Base-by-base conservation (phyloP, 768 basidiomycete species). In the Phylloporus sp. region DNA sequence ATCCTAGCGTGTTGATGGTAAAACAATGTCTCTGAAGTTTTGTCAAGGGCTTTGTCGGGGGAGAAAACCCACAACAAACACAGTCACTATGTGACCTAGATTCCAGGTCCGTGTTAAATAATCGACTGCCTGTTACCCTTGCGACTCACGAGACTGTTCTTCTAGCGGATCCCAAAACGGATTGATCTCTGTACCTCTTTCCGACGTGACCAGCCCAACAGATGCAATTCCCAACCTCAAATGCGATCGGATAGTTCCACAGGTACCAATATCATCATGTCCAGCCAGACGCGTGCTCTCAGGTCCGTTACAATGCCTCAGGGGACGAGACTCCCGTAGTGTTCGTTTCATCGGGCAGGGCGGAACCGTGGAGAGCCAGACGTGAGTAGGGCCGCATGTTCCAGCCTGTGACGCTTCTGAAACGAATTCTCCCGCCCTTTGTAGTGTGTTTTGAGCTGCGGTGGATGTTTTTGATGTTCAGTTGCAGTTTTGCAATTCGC, bases 371-470 rank as follows among this genome's bases (percentile, higher is more conserved):
- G 15, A 29, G 26, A 28, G 32, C 13, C 32, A 22, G 24, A 26
- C 15, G 13, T 9, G 18, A 8, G 35, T 43, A 9, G 34, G 40
- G 41, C 39, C 38, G 49, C 32, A 43, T 58, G 60, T 42, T 42
- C 44, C n/a, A 27, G 45, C 28, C 45, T 58, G 49, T 26, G 36
- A 49, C 52, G 47, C 20, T 59, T 49, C 18, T 50, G 51, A 62
- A 53, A 54, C 46, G 43, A 9, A 29, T 36, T 50, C 34, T 48
- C 55, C 46, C 55, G 22, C 35, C 18, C 8, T n/a, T 24, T 18
- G 20, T 27, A 44, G 27, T 31, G 36, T 34, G 24, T 12, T 23
- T n/a, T 24, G 39, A 40, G 39, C 11, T 11, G 7, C 8, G 41
- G 26, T 42, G 16, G 15, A 42, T n/a, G 16, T 45, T 59, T 54